Evolutionary conservation across 345 rosid species (phyloP), one percentile per base, ranked within the genome.

Genomic region (Linum trigynum): DNA sequence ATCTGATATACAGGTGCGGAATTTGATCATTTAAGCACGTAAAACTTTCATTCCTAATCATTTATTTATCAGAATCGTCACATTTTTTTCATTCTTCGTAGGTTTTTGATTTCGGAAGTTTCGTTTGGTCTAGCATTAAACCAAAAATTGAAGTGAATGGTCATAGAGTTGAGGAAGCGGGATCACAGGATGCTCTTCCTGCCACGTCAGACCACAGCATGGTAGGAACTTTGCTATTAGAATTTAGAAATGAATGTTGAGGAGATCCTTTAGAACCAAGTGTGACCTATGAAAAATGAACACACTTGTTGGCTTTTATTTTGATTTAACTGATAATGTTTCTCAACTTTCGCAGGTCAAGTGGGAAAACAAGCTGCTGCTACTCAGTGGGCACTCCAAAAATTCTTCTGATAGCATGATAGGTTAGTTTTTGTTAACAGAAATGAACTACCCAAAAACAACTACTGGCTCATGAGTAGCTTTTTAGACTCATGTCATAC

Each of bases 371-470:
- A 89, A 89, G 72, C 90, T 95, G 79, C 80, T 95, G 55, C 84
- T 97, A 60, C 71, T 95, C 62, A 97, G 91, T 65, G 98, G 99
- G 65, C 98, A 95, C 70, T 86, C 96, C 4, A 95, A 89, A 79
- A 83, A 89, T 83, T 94, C 89, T 75, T 83, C 90, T 68, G 98
- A 91, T 73, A 74, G 85, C 42, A 83, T 91, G 77, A 95, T 82
- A 76, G 89, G 99, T 95, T 74, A 70, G 89, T 65, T 68, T 57
- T 38, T 67, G 38, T 51, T 66, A 17, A 39, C 61, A 51, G 16
- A n/a, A 77, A 74, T 48, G 61, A 38, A 55, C 42, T 48, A 48
- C 14, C 9, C 53, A 15, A 6, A 48, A 48, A 9, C 9, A 9
- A 15, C 14, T 48, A 9, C 53, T 9, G 14, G 3, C 53, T 48